phyloP scores from a whole-genome alignment of 352 stramenopile genomes.

The Phytopythium ostracodes region DNA sequence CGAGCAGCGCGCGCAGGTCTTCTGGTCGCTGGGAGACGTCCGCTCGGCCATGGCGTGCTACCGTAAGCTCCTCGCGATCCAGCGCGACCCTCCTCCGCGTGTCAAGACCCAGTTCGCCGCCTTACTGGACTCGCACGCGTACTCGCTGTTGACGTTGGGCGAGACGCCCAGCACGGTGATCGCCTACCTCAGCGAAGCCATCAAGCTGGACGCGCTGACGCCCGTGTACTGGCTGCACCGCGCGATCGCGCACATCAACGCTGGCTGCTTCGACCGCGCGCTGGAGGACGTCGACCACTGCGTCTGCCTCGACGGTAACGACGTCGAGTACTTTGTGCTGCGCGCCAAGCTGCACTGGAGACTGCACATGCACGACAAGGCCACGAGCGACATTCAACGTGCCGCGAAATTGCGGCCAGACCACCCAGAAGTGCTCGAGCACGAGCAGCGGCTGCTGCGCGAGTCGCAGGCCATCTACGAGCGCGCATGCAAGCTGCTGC shows the following conservation, averaged over 20 bases:
- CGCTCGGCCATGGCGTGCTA: constrained; percentile 80
- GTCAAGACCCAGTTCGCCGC: constrained; percentile 75
- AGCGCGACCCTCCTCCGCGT: constrained; percentile 49
- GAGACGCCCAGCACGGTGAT: constrained; percentile 55
- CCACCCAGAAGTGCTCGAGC: constrained; percentile 68
- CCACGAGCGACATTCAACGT: constrained; percentile 56
- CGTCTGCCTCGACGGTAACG: constrained; percentile 63
- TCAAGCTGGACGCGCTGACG: constrained; percentile 63
- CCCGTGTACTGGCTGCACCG: constrained; percentile 78
- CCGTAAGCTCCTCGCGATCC: constrained; percentile 64
- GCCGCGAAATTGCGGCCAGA: constrained; percentile 50
- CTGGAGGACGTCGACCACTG: constrained; percentile 79
- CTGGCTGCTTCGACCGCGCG: constrained; percentile 60
- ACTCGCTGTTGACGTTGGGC: constrained; percentile 53
- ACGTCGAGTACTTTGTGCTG: constrained; percentile 84
- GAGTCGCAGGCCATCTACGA: constrained; percentile 76
- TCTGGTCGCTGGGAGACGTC: constrained; percentile 69
- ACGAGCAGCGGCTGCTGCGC: constrained; percentile 58
- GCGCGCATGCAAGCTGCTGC: constrained; percentile 45
- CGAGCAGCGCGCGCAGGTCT: constrained; percentile 66
- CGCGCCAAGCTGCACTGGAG: constrained; percentile 78
- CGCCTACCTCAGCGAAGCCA: constrained; percentile 69
- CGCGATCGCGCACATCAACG: constrained; percentile 61
- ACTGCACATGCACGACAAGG: constrained; percentile 73
- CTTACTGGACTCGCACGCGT: constrained; percentile 68